These are phyloP conservation scores for Crassisporium funariophilum DNA, from an alignment of 768 basidiomycete species.

Conservation along the genomic window DNA sequence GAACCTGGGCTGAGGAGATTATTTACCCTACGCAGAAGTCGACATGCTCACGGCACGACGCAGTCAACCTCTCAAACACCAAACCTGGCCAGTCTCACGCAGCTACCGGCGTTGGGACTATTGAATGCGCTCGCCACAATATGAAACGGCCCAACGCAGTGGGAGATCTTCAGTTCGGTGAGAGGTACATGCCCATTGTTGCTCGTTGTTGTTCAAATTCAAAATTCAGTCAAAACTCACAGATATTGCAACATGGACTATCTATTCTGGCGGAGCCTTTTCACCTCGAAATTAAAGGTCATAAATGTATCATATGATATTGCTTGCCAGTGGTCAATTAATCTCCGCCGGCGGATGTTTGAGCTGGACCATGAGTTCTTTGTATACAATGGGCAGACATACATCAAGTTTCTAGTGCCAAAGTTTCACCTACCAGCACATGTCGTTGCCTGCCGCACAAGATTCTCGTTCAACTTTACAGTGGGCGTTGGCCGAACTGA, in stretches of 20 bases:
- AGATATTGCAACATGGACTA: conserved; percentile 42
- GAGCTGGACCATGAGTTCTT: background rate
- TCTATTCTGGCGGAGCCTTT: conserved; percentile 26
- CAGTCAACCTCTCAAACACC: conserved; percentile 22
- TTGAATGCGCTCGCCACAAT: conserved; percentile 30
- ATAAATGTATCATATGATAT: conserved; percentile 35
- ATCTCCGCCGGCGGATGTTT: conserved; percentile 19
- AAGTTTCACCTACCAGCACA: conserved; percentile 34
- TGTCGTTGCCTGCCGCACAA: conserved; percentile 20
- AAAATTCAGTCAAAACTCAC: background rate
- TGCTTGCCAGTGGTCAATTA: conserved; percentile 31
- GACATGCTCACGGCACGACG: conserved; percentile 29
- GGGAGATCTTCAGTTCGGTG: conserved; percentile 33
- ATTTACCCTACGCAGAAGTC: conserved; percentile 18
- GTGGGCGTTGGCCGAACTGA: conserved; percentile 31
- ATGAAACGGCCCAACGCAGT: conserved; percentile 26
- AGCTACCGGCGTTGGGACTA: conserved; percentile 27
- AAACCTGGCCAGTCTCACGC: conserved; percentile 20
- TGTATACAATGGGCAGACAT: background rate
- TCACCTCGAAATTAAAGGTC: background rate
- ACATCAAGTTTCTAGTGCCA: conserved; percentile 22
- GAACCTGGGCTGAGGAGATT: background rate
- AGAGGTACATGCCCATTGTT: conserved; percentile 22
- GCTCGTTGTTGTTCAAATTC: background rate
- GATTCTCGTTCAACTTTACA: conserved; percentile 24